Evolutionary conservation across 306 rosid genomes (phyloP), one percentile per base, ranked within the genome.

Genomic region (Begonia fuchsioides): DNA sequence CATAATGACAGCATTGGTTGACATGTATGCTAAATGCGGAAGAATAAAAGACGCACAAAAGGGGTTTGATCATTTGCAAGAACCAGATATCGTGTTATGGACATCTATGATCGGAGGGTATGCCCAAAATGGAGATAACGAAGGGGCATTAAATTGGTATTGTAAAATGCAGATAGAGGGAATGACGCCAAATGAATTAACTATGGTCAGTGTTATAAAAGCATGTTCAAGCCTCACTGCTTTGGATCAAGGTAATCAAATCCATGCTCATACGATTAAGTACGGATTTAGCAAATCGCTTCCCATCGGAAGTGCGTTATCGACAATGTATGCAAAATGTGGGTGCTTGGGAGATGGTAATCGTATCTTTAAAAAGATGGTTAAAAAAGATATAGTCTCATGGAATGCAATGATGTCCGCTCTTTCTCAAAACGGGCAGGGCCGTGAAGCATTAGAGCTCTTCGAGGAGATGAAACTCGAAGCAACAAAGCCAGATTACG

Each of bases 341-440:
- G 96, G 93, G 58, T 75, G 66, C 59, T 62, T 80, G 66, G 82
- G 59, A 62, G 94, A 77, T 2, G 94, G 93, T 26, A 56, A 56
- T 57, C 38, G 44, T 41, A 74, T 80, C 17, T 87, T 87, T 68
- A 43, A 74, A 72, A 73, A 80, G 63, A 80, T 83, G 87, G 72
- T 75, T 38, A 38, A 43, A 11, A 68, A 77, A 64, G 96, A 87
- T 70, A 60, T 78, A 14, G 64, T 83, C 44, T 71, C 96, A 4
- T 87, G 83, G 87, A 87, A 87, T 63, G 94, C 87, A 56, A 87
- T 87, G 94, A 80, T 87, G 72, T 87, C 96, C 13, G 93, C 94
- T 50, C 74, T 83, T 65, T 73, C 94, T 58, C 87, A 83, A 58
- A 87, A 83, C 43, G 87, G 94, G 32, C 63, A 43, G 39, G 96